Evolutionary conservation across 257 asterid species (phyloP).

Genomic region (Solanum okadae): DNA sequence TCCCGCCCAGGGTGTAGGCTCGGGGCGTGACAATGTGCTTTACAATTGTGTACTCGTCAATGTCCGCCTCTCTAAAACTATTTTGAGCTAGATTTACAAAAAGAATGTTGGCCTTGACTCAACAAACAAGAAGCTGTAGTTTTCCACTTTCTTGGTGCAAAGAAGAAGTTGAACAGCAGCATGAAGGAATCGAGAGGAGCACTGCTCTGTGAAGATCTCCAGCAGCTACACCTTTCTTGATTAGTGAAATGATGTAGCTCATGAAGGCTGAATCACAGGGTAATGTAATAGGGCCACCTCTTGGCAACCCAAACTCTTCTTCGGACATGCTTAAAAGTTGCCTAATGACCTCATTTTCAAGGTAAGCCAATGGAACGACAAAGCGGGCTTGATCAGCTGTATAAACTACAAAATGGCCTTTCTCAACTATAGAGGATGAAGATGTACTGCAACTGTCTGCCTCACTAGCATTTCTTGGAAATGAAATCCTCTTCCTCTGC

Average conservation of each 20-base stretch:
- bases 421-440: background rate
- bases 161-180: background rate
- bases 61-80: background rate
- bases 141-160: background rate
- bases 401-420: slow-evolving; percentile 29
- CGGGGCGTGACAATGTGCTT: too few species aligned
- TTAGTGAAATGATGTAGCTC: slow-evolving; percentile 7
- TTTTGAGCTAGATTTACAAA: background rate
- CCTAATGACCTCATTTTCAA: slow-evolving; percentile 7
- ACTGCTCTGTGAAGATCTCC: slow-evolving; percentile 17
- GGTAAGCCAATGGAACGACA: slow-evolving; percentile 13
- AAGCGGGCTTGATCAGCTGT: slow-evolving; percentile 18
- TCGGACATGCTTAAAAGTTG: slow-evolving; percentile 21
- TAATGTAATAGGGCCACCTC: slow-evolving; percentile 6
- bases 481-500: background rate
- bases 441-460: background rate
- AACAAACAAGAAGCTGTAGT: background rate
- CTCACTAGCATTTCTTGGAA: background rate
- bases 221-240: slow-evolving; percentile 4
- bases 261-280: slow-evolving; percentile 18
- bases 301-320: slow-evolving; percentile 1
- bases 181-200: slow-evolving; percentile 6
- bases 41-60: background rate
- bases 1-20: too few species aligned
- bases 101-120: background rate